Conservation (phyloP, 768 basidiomycete species). For the Mycena rebaudengoi region DNA sequence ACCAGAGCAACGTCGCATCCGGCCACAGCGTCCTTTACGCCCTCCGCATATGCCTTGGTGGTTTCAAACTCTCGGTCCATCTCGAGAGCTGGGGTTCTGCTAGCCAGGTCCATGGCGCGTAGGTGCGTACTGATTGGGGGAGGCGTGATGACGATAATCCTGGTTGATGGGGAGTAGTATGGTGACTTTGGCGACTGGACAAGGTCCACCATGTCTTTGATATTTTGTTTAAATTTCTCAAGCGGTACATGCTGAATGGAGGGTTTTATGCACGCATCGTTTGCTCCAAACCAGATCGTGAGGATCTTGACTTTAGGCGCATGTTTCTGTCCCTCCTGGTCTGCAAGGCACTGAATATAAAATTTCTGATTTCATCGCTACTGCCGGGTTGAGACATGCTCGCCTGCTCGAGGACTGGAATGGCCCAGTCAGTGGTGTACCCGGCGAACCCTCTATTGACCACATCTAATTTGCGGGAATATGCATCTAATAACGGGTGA, state of each 20-base stretch:
- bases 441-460: conserved; percentile 86
- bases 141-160: conserved; percentile 83
- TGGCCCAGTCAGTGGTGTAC: conserved; percentile 88
- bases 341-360: conserved; percentile 64
- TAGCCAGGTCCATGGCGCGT: conserved; percentile 57
- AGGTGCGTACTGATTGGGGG: conserved; percentile 81
- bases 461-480: conserved; percentile 84
- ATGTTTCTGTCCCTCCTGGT: conserved; percentile 51
- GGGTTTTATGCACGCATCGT: conserved; percentile 78
- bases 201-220: conserved; percentile 67
- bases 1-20: conserved; percentile 66
- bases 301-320: conserved; percentile 75
- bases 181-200: conserved; percentile 69
- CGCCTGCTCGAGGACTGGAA: conserved; percentile 83
- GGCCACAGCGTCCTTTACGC: conserved; percentile 67
- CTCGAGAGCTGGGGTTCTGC: conserved; percentile 56
- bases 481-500: conserved; percentile 59
- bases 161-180: conserved; percentile 75
- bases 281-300: conserved; percentile 90
- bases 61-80: conserved; percentile 70
- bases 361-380: background rate
- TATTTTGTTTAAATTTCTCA: conserved; percentile 67
- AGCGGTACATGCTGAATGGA: conserved; percentile 83
- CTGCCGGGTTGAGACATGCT: conserved; percentile 18
- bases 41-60: conserved; percentile 76